These are phyloP conservation scores for Gossypium herbaceum DNA, from an alignment of 345 rosid genomes.

Conservation along the genomic window DNA sequence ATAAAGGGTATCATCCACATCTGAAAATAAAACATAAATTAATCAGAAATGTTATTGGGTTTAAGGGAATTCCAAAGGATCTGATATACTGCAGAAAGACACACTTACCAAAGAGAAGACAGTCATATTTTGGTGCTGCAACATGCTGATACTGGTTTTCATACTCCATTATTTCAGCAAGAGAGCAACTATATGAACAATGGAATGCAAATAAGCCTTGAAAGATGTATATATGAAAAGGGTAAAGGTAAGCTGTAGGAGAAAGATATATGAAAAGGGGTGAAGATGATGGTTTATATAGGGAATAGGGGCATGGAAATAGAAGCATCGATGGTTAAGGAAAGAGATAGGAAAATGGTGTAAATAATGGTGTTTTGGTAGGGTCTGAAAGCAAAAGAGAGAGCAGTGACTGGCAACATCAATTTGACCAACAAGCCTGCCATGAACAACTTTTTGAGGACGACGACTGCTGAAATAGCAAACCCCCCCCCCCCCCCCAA, in stretches of 20 bases:
- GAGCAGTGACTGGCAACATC: not conserved
- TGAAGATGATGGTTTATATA: slow-evolving; percentile 16
- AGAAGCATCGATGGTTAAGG: not conserved
- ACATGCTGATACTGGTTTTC: slow-evolving; percentile 26
- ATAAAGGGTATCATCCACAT: slow-evolving; percentile 76
- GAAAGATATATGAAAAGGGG: not conserved
- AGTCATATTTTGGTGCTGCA: slow-evolving; percentile 47
- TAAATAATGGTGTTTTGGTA: not conserved
- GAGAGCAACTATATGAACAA: not conserved
- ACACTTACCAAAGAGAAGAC: slow-evolving; percentile 73
- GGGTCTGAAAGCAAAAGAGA: slow-evolving; percentile 7
- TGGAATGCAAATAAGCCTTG: not conserved
- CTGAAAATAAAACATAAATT: slow-evolving; percentile 21
- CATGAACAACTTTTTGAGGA: not conserved
- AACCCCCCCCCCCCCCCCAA: not conserved
- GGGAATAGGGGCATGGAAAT: not conserved
- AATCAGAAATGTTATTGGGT: not conserved
- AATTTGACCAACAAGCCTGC: not conserved
- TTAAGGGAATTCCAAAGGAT: not conserved
- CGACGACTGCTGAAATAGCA: not conserved
- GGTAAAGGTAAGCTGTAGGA: not conserved
- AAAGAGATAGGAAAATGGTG: slow-evolving; percentile 9
- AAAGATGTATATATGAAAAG: not conserved
- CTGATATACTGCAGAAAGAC: not conserved
- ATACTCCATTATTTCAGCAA: slow-evolving; percentile 26